Evolutionary conservation across 2,329 filamentous ascomycete species (phyloP).

Genomic region (Blastomyces silverae): DNA sequence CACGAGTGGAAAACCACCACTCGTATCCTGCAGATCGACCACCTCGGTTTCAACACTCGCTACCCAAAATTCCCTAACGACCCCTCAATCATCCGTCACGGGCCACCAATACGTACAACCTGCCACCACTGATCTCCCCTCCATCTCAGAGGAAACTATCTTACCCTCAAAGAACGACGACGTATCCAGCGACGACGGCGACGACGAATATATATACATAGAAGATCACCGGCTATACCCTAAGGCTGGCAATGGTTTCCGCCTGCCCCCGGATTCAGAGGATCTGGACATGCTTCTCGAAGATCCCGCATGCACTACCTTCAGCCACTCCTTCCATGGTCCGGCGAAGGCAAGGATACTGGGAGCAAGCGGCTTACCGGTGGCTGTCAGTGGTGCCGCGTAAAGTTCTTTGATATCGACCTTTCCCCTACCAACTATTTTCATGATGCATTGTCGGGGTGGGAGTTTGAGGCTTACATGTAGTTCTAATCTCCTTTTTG

Average conservation of each 20-base stretch:
- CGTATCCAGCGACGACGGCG: conserved; percentile 18
- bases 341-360: conserved; percentile 21
- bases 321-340: conserved; percentile 45
- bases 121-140: conserved; percentile 5
- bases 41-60: conserved; percentile 12
- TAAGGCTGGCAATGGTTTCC: conserved; percentile 55
- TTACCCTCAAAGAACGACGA: background rate
- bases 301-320: conserved; percentile 50
- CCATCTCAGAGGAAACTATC: conserved; percentile 8
- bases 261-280: conserved; percentile 50
- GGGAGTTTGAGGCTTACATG: background rate
- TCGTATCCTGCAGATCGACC: conserved; percentile 17
- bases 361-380: conserved; percentile 12
- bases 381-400: conserved; percentile 18
- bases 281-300: conserved; percentile 59
- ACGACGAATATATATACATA: conserved; percentile 44
- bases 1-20: conserved; percentile 18
- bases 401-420: conserved; percentile 10
- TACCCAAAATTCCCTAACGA: conserved; percentile 11
- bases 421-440: background rate
- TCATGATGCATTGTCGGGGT: background rate
- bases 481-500: background rate
- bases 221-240: conserved; percentile 57
- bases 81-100: conserved; percentile 13
- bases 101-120: conserved; percentile 20